Conservation (phyloP, 1,284 basidiomycete genomes). For the Cryptococcus jaspeensis region DNA sequence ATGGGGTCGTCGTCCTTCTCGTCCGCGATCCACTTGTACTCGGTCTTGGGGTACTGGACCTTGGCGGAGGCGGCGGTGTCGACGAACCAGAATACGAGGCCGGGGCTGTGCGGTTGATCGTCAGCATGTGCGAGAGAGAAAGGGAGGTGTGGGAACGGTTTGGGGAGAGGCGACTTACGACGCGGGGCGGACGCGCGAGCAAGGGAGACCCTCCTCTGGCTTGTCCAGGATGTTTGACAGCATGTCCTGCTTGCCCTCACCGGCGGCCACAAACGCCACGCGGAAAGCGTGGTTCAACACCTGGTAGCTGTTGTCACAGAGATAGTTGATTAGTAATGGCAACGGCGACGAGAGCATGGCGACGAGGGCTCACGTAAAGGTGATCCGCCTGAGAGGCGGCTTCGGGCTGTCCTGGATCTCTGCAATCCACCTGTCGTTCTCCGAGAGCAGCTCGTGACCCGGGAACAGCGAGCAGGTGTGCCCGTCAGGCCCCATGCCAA, state of each 20-base stretch:
- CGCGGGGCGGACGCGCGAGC: conserved; percentile 74
- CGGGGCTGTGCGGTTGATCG: conserved; percentile 56
- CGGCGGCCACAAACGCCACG: conserved; percentile 83
- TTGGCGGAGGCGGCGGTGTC: conserved; percentile 74
- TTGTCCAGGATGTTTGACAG: conserved; percentile 73
- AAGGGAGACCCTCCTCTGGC: conserved; percentile 77
- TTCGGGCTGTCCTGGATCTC: conserved; percentile 91
- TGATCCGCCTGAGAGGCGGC: conserved; percentile 85
- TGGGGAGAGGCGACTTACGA: conserved; percentile 45
- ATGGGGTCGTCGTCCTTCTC: conserved; percentile 31
- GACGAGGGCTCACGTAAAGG: conserved; percentile 51
- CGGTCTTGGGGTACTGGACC: conserved; percentile 48
- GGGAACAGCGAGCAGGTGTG: conserved; percentile 98
- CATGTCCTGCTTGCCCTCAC: conserved; percentile 78
- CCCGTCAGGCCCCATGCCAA: conserved; percentile 91
- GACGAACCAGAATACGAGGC: conserved; percentile 86
- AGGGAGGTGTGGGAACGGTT: too few relatives aligned
- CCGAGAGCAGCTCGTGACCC: conserved; percentile 76
- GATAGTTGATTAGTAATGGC: conserved; percentile 2
- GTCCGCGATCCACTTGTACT: conserved; percentile 47
- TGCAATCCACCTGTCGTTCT: conserved; percentile 91
- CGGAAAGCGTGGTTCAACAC: conserved; percentile 88
- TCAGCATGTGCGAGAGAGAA: not conserved
- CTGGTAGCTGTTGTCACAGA: conserved; percentile 57
- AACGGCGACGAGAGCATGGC: not conserved